These are phyloP conservation scores for Leucaena leucocephala DNA, from an alignment of 306 rosid genomes.

Conservation along the genomic window DNA sequence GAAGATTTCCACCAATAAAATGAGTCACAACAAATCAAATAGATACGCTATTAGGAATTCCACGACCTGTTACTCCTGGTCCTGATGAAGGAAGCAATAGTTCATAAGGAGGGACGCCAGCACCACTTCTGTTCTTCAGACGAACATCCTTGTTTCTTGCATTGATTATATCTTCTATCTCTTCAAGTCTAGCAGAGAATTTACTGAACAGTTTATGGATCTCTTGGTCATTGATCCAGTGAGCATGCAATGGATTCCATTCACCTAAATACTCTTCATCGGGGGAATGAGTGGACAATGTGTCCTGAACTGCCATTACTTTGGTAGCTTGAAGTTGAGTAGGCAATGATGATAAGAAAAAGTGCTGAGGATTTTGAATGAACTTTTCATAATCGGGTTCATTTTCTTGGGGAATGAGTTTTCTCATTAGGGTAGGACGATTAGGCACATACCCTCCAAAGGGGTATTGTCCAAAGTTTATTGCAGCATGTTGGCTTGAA, in stretches of 20 bases:
- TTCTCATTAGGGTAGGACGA: constrained; percentile 89
- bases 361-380: constrained; percentile 67
- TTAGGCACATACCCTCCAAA: constrained; percentile 94
- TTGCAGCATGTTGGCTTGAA: constrained; percentile 93
- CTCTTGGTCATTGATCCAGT: constrained; percentile 70
- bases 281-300: constrained; percentile 85
- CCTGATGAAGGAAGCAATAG: constrained; percentile 79
- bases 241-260: constrained; percentile 55
- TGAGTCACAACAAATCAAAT: constrained; percentile 45
- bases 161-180: constrained; percentile 77
- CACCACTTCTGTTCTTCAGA: constrained; percentile 81
- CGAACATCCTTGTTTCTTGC: constrained; percentile 58
- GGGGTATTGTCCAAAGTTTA: constrained; percentile 97
- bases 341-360: constrained; percentile 83
- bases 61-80: constrained; percentile 61
- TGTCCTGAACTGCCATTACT: constrained; percentile 97
- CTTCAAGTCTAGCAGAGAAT: constrained; percentile 67
- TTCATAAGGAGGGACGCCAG: constrained; percentile 92
- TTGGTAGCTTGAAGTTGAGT: constrained; percentile 96
- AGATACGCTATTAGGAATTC: constrained; percentile 42
- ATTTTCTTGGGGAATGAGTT: constrained; percentile 74
- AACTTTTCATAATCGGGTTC: constrained; percentile 66
- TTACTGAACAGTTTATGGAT: constrained; percentile 50
- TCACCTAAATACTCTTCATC: constrained; percentile 98
- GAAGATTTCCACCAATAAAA: neutral